A percentile compares a stretch with the other conserved stretches of the same genome.
These are phyloP conservation scores for Lipomyces anomalus DNA, from an alignment of 805 yeast genomes.

Conservation along the genomic window DNA sequence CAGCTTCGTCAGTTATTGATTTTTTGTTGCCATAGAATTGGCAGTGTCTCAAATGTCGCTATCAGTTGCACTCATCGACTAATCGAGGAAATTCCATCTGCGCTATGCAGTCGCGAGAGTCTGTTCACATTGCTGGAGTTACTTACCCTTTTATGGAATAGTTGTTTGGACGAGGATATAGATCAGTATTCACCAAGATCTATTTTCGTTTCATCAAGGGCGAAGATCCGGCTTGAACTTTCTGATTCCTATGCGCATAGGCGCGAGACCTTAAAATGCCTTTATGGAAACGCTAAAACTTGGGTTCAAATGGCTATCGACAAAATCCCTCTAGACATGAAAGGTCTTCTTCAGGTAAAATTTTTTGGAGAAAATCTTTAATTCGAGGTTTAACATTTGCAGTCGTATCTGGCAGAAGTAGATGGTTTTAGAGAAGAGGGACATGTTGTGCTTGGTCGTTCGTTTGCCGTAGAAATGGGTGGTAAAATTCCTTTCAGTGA, in stretches of 20 bases:
- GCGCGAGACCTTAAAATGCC: conserved; percentile 52
- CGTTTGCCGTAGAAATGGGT: conserved; percentile 88
- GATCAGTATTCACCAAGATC: conserved; percentile 83
- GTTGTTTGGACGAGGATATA: conserved; percentile 76
- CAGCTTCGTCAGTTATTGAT: conserved; percentile 66
- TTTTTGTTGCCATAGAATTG: conserved; percentile 71
- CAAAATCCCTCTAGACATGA: conserved; percentile 65
- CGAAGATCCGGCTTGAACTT: conserved; percentile 47
- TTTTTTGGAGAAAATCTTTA: too few relatives aligned
- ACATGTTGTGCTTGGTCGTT: conserved; percentile 68
- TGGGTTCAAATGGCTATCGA: conserved; percentile 63
- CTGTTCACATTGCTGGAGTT: conserved; percentile 77
- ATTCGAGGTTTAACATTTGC: too few relatives aligned
- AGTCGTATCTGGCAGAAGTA: conserved; percentile 58
- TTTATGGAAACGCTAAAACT: conserved; percentile 51
- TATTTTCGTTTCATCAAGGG: conserved; percentile 46
- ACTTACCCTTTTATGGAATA: conserved; percentile 66
- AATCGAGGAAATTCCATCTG: conserved; percentile 62
- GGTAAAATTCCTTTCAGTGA: conserved; percentile 64
- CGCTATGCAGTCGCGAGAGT: conserved; percentile 67
- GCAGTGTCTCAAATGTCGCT: conserved; percentile 71
- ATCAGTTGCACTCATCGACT: conserved; percentile 67
- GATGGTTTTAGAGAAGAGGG: conserved; percentile 36
- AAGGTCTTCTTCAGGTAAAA: conserved; percentile 71
- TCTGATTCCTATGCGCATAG: conserved; percentile 79